Evolutionary conservation across 2,329 filamentous ascomycete species (phyloP).

Genomic region (Alternaria triticina): DNA sequence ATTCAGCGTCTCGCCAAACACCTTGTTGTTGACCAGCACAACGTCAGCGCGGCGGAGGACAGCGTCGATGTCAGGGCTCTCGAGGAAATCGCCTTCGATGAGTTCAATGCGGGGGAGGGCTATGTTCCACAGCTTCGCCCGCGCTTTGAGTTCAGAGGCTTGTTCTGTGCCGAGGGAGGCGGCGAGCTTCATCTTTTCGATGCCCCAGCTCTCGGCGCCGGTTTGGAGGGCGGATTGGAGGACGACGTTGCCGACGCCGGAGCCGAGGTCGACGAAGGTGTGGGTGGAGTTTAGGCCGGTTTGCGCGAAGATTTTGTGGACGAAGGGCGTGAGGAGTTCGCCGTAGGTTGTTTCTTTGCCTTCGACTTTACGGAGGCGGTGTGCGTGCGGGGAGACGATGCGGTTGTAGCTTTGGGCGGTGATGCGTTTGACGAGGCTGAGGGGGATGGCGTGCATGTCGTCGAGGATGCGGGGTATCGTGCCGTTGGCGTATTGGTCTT

Average conservation of each 20-base stretch:
- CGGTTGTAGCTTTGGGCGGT: constrained; percentile 88
- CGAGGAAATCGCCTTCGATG: constrained; percentile 82
- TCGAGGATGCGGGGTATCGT: constrained; percentile 76
- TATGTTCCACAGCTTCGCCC: constrained; percentile 89
- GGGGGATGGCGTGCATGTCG: constrained; percentile 70
- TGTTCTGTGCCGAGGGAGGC: constrained; percentile 82
- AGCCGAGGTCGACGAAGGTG: constrained; percentile 93
- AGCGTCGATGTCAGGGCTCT: constrained; percentile 71
- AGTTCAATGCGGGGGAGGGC: constrained; percentile 79
- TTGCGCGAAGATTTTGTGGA: constrained; percentile 80
- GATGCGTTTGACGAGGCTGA: constrained; percentile 74
- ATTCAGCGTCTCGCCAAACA: constrained; percentile 88
- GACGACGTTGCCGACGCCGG: constrained; percentile 94
- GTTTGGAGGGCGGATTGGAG: constrained; percentile 92
- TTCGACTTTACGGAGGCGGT: constrained; percentile 82
- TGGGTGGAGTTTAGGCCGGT: constrained; percentile 80
- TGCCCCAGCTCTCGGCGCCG: constrained; percentile 94
- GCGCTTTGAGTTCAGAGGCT: constrained; percentile 79
- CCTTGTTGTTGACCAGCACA: constrained; percentile 98
- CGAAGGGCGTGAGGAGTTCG: constrained; percentile 84
- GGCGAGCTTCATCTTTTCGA: constrained; percentile 93
- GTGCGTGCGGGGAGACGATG: constrained; percentile 87
- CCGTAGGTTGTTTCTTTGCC: constrained; percentile 95
- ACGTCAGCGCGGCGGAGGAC: constrained; percentile 87
- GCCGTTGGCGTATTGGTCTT: constrained; percentile 70